Percentiles rank a stretch among this genome's conserved stretches.
Evolutionary conservation across 805 yeast genomes (phyloP).

Genomic region (Hanseniaspora clermontiae): DNA sequence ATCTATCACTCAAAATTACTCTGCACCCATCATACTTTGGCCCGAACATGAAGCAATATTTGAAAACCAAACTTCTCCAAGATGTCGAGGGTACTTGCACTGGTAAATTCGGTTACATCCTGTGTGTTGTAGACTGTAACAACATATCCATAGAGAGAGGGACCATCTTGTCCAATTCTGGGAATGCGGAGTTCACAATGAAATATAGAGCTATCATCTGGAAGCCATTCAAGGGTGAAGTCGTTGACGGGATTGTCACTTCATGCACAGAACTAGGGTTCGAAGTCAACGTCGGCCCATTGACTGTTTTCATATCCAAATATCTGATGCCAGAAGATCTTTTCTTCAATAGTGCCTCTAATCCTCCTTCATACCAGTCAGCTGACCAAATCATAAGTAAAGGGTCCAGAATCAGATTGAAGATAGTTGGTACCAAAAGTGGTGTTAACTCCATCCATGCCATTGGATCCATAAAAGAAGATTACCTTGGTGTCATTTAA

Average conservation of each 20-base stretch:
- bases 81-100: constrained; percentile 99
- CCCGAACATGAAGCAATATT: constrained; percentile 89
- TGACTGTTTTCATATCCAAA: constrained; percentile 85
- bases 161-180: constrained; percentile 75
- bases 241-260: constrained; percentile 91
- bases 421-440: constrained; percentile 92
- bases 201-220: constrained; percentile 93
- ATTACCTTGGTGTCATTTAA: constrained; percentile 71
- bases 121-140: constrained; percentile 91
- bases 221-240: constrained; percentile 98
- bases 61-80: constrained; percentile 76
- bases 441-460: constrained; percentile 97
- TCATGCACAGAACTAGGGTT: constrained; percentile 91
- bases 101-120: constrained; percentile 95
- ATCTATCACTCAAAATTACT: constrained; percentile 78
- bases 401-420: constrained; percentile 84
- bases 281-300: constrained; percentile 95
- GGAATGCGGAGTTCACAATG: constrained; percentile 92
- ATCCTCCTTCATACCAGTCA: constrained; percentile 95
- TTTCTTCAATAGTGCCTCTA: constrained; percentile 85
- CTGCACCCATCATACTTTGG: constrained; percentile 97
- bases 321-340: constrained; percentile 90
- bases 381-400: constrained; percentile 91
- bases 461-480: constrained; percentile 95
- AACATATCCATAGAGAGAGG: constrained; percentile 92